These are phyloP conservation scores for Monosporascus sp. DNA, from an alignment of 2,329 filamentous ascomycete genomes.

Conservation along the genomic window DNA sequence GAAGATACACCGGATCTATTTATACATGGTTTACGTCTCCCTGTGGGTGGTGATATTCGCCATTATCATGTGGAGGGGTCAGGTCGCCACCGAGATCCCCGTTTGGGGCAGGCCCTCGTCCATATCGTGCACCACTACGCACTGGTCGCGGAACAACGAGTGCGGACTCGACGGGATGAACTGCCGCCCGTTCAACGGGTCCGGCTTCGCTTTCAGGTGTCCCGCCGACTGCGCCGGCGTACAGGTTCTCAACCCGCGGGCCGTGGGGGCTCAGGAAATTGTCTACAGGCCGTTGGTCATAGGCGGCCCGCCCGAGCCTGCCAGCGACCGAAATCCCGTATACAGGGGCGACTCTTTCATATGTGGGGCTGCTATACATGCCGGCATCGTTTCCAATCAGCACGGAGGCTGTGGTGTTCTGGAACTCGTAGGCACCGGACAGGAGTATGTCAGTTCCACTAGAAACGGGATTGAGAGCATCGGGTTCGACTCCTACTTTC, in stretches of 20 bases:
- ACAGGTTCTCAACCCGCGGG: constrained; percentile 64
- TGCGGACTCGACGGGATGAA: constrained; percentile 71
- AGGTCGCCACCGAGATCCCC: constrained; percentile 53
- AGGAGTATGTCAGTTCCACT: constrained; percentile 57
- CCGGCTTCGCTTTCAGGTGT: constrained; percentile 68
- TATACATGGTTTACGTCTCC: constrained; percentile 56
- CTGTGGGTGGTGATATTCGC: constrained; percentile 67
- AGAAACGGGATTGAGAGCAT: constrained; percentile 73
- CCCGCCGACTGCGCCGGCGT: constrained; percentile 65
- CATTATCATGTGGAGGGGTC: constrained; percentile 61
- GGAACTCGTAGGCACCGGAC: constrained; percentile 62
- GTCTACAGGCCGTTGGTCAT: constrained; percentile 62
- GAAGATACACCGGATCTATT: constrained; percentile 50
- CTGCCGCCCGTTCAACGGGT: constrained; percentile 70
- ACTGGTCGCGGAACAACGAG: constrained; percentile 65
- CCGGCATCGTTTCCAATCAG: constrained; percentile 66
- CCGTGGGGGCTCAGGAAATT: constrained; percentile 66
- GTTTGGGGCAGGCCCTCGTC: constrained; percentile 62
- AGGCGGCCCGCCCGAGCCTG: constrained; percentile 52
- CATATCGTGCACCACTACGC: constrained; percentile 62
- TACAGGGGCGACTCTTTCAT: constrained; percentile 91
- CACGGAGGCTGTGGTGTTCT: constrained; percentile 80
- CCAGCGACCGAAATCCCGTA: constrained; percentile 40
- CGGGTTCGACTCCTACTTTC: constrained; percentile 83
- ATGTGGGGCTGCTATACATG: constrained; percentile 78